These are phyloP conservation scores for Pelagophyceae sp. DNA, from an alignment of 352 stramenopile species.

Conservation along the genomic window DNA sequence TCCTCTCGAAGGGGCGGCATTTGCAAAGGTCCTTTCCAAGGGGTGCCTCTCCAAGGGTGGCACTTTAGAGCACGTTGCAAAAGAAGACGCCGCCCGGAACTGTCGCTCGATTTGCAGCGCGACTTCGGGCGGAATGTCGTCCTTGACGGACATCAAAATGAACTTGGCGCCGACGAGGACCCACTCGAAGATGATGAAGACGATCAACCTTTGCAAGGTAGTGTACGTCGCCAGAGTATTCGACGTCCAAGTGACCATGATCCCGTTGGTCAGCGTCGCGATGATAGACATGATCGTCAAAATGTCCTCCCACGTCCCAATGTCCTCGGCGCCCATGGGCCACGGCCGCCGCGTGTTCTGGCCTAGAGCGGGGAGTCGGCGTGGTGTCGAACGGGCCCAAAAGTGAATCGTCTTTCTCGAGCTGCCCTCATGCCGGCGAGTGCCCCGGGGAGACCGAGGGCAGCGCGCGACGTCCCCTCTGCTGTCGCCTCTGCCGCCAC, in stretches of 20 bases:
- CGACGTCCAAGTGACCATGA: slow-evolving; percentile 61
- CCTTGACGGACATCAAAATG: slow-evolving; percentile 61
- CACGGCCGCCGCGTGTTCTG: slow-evolving; percentile 58
- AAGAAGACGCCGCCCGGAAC: too few species aligned
- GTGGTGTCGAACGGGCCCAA: too few species aligned
- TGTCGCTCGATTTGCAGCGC: slow-evolving; percentile 57
- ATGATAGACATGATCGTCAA: slow-evolving; percentile 64
- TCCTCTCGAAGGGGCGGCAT: too few species aligned
- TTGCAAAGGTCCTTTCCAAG: too few species aligned
- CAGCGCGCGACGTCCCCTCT: too few species aligned
- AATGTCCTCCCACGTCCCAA: slow-evolving; percentile 70
- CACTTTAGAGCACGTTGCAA: too few species aligned
- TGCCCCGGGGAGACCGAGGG: too few species aligned
- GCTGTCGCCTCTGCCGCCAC: too few species aligned
- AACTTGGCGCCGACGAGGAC: slow-evolving; percentile 47
- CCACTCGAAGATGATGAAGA: slow-evolving; percentile 61
- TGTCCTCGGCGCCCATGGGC: slow-evolving; percentile 59
- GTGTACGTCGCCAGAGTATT: slow-evolving; percentile 43
- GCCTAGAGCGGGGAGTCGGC: too few species aligned
- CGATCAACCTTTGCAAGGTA: slow-evolving; percentile 44
- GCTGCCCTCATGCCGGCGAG: too few species aligned
- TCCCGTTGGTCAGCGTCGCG: slow-evolving; percentile 65
- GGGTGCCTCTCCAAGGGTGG: too few species aligned
- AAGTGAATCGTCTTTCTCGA: too few species aligned
- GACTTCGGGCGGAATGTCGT: slow-evolving; percentile 59